Base-by-base conservation (phyloP, 306 rosid species). In the Lotus japonicus region DNA sequence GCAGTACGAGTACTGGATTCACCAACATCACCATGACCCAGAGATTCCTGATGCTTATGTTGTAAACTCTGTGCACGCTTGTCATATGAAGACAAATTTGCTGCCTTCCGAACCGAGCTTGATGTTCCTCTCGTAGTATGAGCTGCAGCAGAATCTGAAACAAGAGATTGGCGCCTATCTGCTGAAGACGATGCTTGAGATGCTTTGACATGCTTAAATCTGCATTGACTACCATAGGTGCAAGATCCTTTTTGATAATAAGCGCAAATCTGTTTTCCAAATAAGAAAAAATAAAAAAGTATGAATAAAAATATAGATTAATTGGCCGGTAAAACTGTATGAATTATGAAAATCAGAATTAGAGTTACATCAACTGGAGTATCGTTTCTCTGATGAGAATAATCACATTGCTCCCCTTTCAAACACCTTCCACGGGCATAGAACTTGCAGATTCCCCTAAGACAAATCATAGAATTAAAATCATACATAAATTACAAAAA, bases 381-480 rank as follows among this genome's bases (percentile, higher is more conserved):
- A 5, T 79, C 89, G 62, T 82, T 85, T 90, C 84, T 80, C 55
- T 86, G 89, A 79, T 92, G 98, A 9, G 83, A 53, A 80, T 73
- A 92, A 79, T 92, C 88, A 49, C 97, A 92, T 81, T 83, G 88
- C 51, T 88, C 97, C 79, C 97, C 98, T 84, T 90, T 92, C 67
- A 88, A 77, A 69, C 98, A 92, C 5, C 80, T 72, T 33, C 98
- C 98, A 48, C 92, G 89, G 50, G 96, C 85, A 73, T 86, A 88
- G 77, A 88, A 92, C 87, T 89, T 92, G 85, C 98, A 92, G 50
- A 64, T 31, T 31, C 36, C 45, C 85, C 85, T 77, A 14, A 7
- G 7, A 73, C 18, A 51, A 73, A 21, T 7, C 45, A 68, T 11
- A 19, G 11, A 64, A 41, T 71, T n/a, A 35, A 44, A 60, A 60